phyloP scores from a whole-genome alignment of 495 filamentous ascomycete species.

The Pseudomonodictys pantanalensis region DNA sequence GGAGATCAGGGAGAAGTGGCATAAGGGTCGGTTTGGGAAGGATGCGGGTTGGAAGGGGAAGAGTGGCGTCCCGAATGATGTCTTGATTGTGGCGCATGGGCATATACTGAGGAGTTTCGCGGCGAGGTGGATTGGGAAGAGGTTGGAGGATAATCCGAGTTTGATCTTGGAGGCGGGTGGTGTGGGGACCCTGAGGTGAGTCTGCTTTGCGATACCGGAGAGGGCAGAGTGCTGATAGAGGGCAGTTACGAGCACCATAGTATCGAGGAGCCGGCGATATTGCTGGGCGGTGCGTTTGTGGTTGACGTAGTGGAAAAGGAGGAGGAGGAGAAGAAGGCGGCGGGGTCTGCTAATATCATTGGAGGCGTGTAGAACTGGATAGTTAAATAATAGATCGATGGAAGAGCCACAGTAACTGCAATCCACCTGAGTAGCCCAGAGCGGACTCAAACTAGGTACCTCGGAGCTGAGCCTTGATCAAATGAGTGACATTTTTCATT shows the following conservation, averaged over 20 bases:
- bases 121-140: constrained; percentile 31
- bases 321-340: constrained; percentile 24
- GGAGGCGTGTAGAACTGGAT: not conserved
- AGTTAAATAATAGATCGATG: not conserved
- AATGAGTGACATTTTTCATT: too few species aligned
- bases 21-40: constrained; percentile 39
- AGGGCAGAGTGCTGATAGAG: constrained; percentile 28
- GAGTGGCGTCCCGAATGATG: constrained; percentile 38
- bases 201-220: not conserved
- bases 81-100: constrained; percentile 45
- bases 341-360: not conserved
- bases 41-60: constrained; percentile 23
- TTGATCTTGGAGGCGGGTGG: constrained; percentile 48
- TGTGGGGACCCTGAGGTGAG: constrained; percentile 62
- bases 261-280: constrained; percentile 65
- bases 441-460: too few species aligned
- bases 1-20: constrained; percentile 39
- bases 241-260: constrained; percentile 60
- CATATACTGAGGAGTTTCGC: constrained; percentile 44
- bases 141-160: constrained; percentile 35
- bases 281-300: constrained; percentile 64
- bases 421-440: too few species aligned
- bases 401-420: not conserved
- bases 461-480: too few species aligned
- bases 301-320: constrained; percentile 50